phyloP scores from a whole-genome alignment of 2,329 filamentous ascomycete genomes.

The Passalora sequoiae region DNA sequence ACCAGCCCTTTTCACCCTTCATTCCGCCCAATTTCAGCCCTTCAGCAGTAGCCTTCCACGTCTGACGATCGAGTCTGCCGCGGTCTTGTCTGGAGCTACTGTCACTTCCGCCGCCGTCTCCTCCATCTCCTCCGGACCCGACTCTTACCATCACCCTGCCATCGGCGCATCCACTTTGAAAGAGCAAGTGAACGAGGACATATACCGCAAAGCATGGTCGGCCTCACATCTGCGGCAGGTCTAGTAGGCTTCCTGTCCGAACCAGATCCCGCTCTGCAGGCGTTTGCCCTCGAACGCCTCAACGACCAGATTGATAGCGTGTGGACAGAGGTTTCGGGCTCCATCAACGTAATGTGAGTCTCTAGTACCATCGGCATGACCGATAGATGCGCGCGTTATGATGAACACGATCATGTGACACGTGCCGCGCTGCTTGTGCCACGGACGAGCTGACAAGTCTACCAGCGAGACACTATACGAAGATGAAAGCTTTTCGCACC shows the following conservation, averaged over 20 bases:
- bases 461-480: slow-evolving; percentile 91
- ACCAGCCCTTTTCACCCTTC: neutral
- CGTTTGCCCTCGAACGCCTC: slow-evolving; percentile 89
- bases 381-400: neutral
- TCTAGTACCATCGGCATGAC: too few species aligned
- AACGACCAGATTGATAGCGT: slow-evolving; percentile 95
- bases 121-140: slow-evolving; percentile 10
- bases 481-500: slow-evolving; percentile 89
- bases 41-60: slow-evolving; percentile 5
- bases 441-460: slow-evolving; percentile 19
- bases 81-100: slow-evolving; percentile 10
- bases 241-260: slow-evolving; percentile 93
- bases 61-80: slow-evolving; percentile 7
- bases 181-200: slow-evolving; percentile 3
- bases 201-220: slow-evolving; percentile 62
- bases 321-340: slow-evolving; percentile 93
- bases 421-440: neutral
- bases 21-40: neutral
- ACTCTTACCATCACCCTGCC: slow-evolving; percentile 11
- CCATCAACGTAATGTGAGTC: slow-evolving; percentile 85
- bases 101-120: slow-evolving; percentile 1
- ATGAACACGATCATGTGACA: slow-evolving; percentile 3
- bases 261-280: slow-evolving; percentile 87
- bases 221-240: slow-evolving; percentile 87
- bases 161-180: slow-evolving; percentile 5